Base-by-base conservation (phyloP, 257 asterid genomes). In the Rubia yunnanensis region DNA sequence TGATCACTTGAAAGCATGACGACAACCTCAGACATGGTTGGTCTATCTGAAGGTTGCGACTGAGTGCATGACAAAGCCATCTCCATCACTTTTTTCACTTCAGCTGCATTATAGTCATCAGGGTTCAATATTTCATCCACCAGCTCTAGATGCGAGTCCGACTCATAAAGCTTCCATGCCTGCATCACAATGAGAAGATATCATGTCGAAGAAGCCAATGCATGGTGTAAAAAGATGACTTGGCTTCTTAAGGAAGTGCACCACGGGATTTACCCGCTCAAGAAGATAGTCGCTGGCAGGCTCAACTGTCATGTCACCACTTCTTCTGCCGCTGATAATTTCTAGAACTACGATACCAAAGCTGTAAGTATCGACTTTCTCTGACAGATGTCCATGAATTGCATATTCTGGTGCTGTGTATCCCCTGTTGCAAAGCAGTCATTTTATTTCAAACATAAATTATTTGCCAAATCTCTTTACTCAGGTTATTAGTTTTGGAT, bases 341-440 rank as follows among this genome's bases (percentile, higher is more conserved):
- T 90, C 97, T 3, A 90, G 80, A 9, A 81, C 81, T 5, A 90
- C 94, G 1, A 89, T 77, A 8, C 96, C 95, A 38, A 89, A 87
- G 76, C 97, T 85, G 77, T 87, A 89, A 34, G 83, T 79, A 74
- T 90, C 97, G 0, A 83, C 97, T 66, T 86, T 88, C 80, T 90
- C 97, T 0, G 97, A 84, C 69, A 90, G 76, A 70, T 88, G 96
- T 14, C 96, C 97, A 41, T 83, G 86, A 64, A 88, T 62, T 23
- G 92, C 97, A 52, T 90, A 90, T 73, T 87, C 97, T 32, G 97
- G 96, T 67, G 96, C 87, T 3, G 97, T 86, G 61, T 88, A 90
- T 6, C 96, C 97, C 80, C 97, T 89, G 82, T 18, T 52, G 24
- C 52, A 64, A 26, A 1, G 17, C n/a, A 50, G n/a, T 20, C 27